Percentiles rank a stretch among this genome's conserved stretches.
Evolutionary conservation across 2,329 filamentous ascomycete species (phyloP).

Genomic region (Seiridium cupressi): DNA sequence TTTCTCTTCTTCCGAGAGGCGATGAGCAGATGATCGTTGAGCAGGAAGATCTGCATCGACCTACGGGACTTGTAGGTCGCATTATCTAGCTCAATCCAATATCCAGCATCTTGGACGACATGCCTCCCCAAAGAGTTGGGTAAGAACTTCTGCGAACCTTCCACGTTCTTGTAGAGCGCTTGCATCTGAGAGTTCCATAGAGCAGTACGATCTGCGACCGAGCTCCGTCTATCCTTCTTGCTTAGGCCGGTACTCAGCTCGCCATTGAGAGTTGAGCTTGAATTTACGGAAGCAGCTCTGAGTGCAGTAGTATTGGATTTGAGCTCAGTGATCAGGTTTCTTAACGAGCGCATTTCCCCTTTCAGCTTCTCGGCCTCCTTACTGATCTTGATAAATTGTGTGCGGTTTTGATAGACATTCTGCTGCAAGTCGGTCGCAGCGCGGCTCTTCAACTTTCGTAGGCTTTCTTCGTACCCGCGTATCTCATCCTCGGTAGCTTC

Average conservation of each 20-base stretch:
- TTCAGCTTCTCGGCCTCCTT: constrained; percentile 99
- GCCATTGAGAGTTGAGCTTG: constrained; percentile 47
- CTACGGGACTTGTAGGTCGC: constrained; percentile 93
- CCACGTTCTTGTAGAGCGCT: constrained; percentile 93
- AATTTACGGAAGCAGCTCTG: constrained; percentile 55
- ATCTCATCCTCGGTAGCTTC: constrained; percentile 90
- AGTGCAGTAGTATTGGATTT: constrained; percentile 73
- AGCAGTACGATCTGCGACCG: constrained; percentile 69
- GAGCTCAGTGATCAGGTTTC: constrained; percentile 88
- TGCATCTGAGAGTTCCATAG: constrained; percentile 72
- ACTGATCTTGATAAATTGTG: constrained; percentile 98
- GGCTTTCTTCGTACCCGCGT: constrained; percentile 71
- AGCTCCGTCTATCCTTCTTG: constrained; percentile 82
- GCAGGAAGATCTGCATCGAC: constrained; percentile 84
- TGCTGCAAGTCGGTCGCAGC: constrained; percentile 85
- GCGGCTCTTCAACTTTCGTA: constrained; percentile 74
- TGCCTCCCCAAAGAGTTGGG: constrained; percentile 89
- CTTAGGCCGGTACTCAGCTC: constrained; percentile 55
- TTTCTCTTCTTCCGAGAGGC: constrained; percentile 93
- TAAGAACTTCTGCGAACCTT: constrained; percentile 94
- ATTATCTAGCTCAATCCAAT: constrained; percentile 95
- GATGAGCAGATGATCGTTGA: constrained; percentile 92
- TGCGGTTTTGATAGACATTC: constrained; percentile 94
- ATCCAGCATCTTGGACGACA: constrained; percentile 86
- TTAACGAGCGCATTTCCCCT: constrained; percentile 87